A percentile compares a stretch with the other conserved stretches of the same genome.
Conservation (phyloP, 768 basidiomycete species). For the Amanita exitialis region DNA sequence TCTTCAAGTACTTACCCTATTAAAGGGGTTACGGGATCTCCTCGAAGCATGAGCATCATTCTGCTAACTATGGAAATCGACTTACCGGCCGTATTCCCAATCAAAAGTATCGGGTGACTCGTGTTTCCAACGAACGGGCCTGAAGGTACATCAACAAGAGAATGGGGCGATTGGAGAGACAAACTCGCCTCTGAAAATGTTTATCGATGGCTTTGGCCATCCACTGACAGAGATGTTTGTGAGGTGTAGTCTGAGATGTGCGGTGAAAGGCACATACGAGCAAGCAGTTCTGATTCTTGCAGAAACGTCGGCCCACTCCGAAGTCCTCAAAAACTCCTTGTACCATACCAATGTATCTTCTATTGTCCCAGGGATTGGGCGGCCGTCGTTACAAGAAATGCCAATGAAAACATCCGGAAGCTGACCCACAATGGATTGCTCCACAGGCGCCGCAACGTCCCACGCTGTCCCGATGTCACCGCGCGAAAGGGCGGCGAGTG, state of each 20-base stretch:
- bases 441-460: not conserved
- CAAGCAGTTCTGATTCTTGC: conserved; percentile 18
- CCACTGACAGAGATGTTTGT: not conserved
- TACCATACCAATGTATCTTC: conserved; percentile 19
- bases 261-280: conserved; percentile 18
- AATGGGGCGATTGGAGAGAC: not conserved
- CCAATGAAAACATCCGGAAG: conserved; percentile 4
- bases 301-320: conserved; percentile 24
- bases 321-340: conserved; percentile 14
- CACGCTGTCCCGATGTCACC: not conserved
- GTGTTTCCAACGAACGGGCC: conserved; percentile 10
- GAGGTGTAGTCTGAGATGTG: not conserved
- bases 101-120: conserved; percentile 9
- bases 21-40: conserved; percentile 14
- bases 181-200: not conserved
- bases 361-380: conserved; percentile 17
- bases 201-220: not conserved
- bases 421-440: not conserved
- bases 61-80: not conserved
- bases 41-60: not conserved
- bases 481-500: not conserved
- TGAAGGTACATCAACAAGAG: not conserved
- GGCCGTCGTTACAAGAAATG: conserved; percentile 26
- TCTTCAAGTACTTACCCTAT: conserved; percentile 5
- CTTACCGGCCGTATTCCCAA: conserved; percentile 11